Evolutionary conservation across 345 rosid genomes (phyloP).

Genomic region (Cardamine occulta): DNA sequence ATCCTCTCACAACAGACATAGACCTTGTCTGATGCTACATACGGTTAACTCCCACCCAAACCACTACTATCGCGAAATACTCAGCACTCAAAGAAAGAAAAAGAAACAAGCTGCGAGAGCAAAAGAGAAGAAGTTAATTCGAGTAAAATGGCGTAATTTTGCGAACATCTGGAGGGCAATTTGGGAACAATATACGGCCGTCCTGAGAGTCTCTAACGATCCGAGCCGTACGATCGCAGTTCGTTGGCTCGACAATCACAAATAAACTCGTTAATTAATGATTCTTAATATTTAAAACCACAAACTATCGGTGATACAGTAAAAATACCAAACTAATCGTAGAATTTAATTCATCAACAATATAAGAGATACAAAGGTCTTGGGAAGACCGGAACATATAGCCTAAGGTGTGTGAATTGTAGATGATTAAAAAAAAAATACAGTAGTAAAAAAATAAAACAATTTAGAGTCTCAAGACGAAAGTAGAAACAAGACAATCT

Average conservation of each 20-base stretch:
- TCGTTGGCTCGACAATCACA: background rate
- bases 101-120: background rate
- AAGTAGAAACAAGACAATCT: conserved; percentile 3
- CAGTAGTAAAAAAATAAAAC: background rate
- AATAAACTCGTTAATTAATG: background rate
- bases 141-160: conserved; percentile 34
- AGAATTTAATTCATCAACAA: background rate
- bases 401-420: background rate
- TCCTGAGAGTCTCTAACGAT: conserved; percentile 2
- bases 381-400: background rate
- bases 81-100: conserved; percentile 1
- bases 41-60: conserved; percentile 20
- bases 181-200: conserved; percentile 25
- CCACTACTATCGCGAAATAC: conserved; percentile 29
- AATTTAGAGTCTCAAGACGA: background rate
- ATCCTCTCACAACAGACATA: background rate
- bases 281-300: background rate
- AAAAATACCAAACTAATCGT: background rate
- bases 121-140: conserved; percentile 22
- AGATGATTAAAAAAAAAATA: background rate
- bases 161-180: conserved; percentile 41
- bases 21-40: conserved; percentile 18
- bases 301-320: background rate
- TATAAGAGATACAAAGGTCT: background rate
- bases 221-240: conserved; percentile 26